These are phyloP conservation scores for Tricholoma furcatifolium DNA, from an alignment of 768 basidiomycete genomes.

Conservation along the genomic window DNA sequence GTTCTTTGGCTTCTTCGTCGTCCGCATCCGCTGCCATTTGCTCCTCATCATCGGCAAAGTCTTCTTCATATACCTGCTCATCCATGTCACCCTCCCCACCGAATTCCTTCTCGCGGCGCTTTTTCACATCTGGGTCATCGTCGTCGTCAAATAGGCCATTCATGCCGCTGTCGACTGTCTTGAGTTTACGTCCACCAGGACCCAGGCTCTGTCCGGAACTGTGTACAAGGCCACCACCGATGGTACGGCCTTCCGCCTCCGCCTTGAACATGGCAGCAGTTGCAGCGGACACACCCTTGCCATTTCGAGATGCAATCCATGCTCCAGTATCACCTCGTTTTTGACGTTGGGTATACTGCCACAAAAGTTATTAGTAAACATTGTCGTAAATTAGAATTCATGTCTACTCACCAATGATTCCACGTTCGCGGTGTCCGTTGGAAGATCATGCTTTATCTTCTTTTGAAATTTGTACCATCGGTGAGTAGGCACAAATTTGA, in stretches of 20 bases:
- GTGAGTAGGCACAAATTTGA: slow-evolving; percentile 86
- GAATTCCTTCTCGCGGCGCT: slow-evolving; percentile 53
- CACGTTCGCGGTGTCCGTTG: slow-evolving; percentile 66
- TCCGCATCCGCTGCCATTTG: slow-evolving; percentile 69
- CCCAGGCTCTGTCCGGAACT: slow-evolving; percentile 56
- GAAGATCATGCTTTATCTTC: slow-evolving; percentile 71
- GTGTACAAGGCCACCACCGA: slow-evolving; percentile 45
- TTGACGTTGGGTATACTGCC: slow-evolving; percentile 55
- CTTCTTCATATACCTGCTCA: slow-evolving; percentile 80
- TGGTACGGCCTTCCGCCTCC: slow-evolving; percentile 49
- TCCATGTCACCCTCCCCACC: slow-evolving; percentile 81
- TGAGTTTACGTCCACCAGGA: slow-evolving; percentile 66
- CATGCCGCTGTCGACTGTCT: slow-evolving; percentile 67
- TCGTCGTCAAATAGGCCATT: slow-evolving; percentile 67
- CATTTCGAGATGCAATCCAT: slow-evolving; percentile 67
- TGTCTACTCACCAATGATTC: slow-evolving; percentile 50
- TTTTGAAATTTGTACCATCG: slow-evolving; percentile 95
- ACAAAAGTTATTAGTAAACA: slow-evolving; percentile 15
- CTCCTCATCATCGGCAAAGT: slow-evolving; percentile 88
- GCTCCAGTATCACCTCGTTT: slow-evolving; percentile 75
- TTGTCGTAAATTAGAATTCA: slow-evolving; percentile 17
- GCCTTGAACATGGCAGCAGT: slow-evolving; percentile 71
- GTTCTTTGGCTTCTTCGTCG: slow-evolving; percentile 83
- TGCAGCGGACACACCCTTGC: slow-evolving; percentile 57
- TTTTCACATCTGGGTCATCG: slow-evolving; percentile 49